Conservation (phyloP, 1,284 basidiomycete species). For the Trametes polyzona region DNA sequence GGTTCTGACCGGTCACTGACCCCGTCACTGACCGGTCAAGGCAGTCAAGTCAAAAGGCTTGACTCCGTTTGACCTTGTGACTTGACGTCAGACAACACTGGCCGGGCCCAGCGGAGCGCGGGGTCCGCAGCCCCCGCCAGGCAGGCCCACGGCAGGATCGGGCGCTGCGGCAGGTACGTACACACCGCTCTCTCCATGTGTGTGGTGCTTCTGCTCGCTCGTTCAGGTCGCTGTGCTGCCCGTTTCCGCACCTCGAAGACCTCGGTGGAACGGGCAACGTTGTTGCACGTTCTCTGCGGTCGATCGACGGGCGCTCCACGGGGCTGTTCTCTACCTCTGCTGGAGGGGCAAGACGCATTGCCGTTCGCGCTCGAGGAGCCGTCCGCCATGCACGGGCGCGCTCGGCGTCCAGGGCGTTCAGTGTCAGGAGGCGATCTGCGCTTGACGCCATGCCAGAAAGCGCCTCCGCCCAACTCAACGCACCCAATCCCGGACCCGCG, state of each 20-base stretch:
- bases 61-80: no score
- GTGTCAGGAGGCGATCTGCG: conserved; percentile 5
- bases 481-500: neutral
- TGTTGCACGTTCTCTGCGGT: neutral
- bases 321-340: neutral
- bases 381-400: neutral
- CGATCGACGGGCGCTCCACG: neutral
- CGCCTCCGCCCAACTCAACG: no score
- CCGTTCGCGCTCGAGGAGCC: neutral
- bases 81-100: no score
- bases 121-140: conserved; percentile 19
- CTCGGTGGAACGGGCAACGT: neutral
- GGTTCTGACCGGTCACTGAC: no score
- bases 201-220: neutral
- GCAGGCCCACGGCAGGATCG: conserved; percentile 5
- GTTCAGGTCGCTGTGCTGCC: no score
- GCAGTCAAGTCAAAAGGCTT: no score
- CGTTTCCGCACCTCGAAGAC: neutral
- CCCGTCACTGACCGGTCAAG: no score
- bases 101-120: conserved; percentile 28
- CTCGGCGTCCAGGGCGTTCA: neutral
- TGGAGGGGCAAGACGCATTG: neutral
- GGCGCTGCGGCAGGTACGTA: conserved; percentile 11
- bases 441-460: conserved; percentile 1
- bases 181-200: conserved; percentile 12